Base-by-base conservation (phyloP, 352 stramenopile genomes). In the Phytophthora ramorum region DNA sequence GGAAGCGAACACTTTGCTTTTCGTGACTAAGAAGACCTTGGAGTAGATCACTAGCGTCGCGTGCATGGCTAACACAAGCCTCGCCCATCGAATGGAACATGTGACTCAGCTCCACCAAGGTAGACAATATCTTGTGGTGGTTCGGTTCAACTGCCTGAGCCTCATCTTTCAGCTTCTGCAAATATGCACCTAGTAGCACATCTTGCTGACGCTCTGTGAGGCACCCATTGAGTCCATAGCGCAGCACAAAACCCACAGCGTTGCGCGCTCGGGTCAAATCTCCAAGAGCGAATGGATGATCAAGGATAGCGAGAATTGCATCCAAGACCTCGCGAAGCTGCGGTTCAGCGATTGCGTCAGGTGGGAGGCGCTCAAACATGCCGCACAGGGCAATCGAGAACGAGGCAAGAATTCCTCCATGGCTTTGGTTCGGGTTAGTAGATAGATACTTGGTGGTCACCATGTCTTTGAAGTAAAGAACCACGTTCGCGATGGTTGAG, bases 201-300 rank as follows among this genome's bases (percentile, higher is more conserved):
- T 89, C 77, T 66, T 92, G 87, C 30, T 92, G 82, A 1, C 78
- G 83, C 47, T 96, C 89, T 10, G 80, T 83, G 30, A 95, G 58
- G 43, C 74, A 81, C 32, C 72, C 58, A 54, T 77, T 83, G 1
- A 94, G 53, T 20, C 87, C 86, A 61, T 81, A 83, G 40, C 87
- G 89, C 58, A 96, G 41, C 10, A 90, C 85, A 61, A 85, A 95
- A 30, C 85, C 79, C 26, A 93, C 79, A 10, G 84, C 76, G 44
- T 94, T 96, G n/a, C 87, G 76, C 1, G 87, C 85, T n/a, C 89
- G 74, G 0, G 87, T 90, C 43, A 94, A 66, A 40, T 95, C 83
- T 40, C 79, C 72, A 20, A 94, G 74, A 28, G 79, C 79, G 9
- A 96, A 90, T 24, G 84, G 71, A 43, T 91, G 70, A 28, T 96